Evolutionary conservation across 495 filamentous ascomycete genomes (phyloP).

Genomic region (Aspergillus hancockii): DNA sequence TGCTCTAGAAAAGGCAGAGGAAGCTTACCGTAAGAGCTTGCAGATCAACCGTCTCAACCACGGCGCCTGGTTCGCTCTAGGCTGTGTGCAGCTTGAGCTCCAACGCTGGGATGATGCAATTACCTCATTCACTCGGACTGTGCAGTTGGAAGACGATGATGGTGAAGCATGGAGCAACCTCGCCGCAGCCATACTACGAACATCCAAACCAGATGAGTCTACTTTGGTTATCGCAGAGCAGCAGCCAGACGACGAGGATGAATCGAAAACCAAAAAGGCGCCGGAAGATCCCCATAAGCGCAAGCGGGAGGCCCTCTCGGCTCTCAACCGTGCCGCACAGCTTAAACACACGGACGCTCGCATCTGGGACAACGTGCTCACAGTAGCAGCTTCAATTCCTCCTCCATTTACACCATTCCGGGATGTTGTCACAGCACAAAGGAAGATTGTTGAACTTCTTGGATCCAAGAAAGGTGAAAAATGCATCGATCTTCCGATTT

Average conservation of each 20-base stretch:
- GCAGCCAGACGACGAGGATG: slow-evolving; percentile 24
- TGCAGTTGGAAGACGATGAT: slow-evolving; percentile 82
- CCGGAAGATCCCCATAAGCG: slow-evolving; percentile 56
- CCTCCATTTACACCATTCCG: slow-evolving; percentile 70
- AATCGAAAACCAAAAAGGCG: slow-evolving; percentile 31
- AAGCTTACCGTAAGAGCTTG: slow-evolving; percentile 75
- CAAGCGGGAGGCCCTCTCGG: slow-evolving; percentile 71
- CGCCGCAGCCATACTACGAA: slow-evolving; percentile 72
- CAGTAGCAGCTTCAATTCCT: slow-evolving; percentile 72
- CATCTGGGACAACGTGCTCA: slow-evolving; percentile 95
- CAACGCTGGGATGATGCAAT: slow-evolving; percentile 76
- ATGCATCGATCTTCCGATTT: slow-evolving; percentile 71
- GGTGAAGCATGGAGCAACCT: slow-evolving; percentile 95
- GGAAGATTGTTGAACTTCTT: slow-evolving; percentile 74
- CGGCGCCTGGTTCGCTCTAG: slow-evolving; percentile 83
- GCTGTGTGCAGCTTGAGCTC: slow-evolving; percentile 80
- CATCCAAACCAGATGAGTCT: slow-evolving; percentile 37
- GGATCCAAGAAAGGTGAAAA: slow-evolving; percentile 67
- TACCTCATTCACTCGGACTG: slow-evolving; percentile 78
- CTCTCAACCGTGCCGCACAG: slow-evolving; percentile 79
- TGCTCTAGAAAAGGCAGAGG: slow-evolving; percentile 67
- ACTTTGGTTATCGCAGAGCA: slow-evolving; percentile 31
- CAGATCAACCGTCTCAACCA: slow-evolving; percentile 78
- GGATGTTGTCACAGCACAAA: slow-evolving; percentile 72
- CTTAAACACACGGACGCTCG: slow-evolving; percentile 81